Evolutionary conservation across 2,329 filamentous ascomycete genomes (phyloP).

Genomic region (Cladosporium velox): DNA sequence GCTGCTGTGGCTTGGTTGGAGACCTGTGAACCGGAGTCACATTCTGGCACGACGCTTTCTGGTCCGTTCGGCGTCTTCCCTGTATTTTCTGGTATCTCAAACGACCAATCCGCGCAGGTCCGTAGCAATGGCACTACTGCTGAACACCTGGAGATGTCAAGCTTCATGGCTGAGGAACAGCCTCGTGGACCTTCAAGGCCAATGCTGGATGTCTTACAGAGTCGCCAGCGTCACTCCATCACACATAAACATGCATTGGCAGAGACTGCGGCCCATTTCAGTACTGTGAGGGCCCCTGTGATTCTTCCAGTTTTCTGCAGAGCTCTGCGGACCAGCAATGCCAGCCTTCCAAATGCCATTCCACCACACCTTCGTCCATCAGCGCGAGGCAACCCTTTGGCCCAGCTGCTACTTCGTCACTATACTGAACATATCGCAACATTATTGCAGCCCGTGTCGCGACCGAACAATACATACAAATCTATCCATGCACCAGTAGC

Average conservation of each 20-base stretch:
- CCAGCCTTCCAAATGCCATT: neutral
- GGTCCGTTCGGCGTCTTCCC: neutral
- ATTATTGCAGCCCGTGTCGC: neutral
- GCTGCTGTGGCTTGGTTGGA: neutral
- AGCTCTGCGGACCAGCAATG: neutral
- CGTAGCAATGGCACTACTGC: neutral
- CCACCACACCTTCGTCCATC: neutral
- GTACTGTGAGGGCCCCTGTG: neutral
- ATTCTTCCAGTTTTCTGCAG: neutral
- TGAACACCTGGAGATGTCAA: neutral
- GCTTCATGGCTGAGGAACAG: neutral
- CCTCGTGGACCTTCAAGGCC: neutral
- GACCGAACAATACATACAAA: neutral
- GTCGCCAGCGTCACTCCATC: neutral
- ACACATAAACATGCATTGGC: neutral
- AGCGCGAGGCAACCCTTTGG: neutral
- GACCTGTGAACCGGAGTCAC: neutral
- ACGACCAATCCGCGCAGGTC: neutral
- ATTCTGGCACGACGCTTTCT: neutral
- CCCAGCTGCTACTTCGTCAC: neutral
- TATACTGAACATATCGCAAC: neutral
- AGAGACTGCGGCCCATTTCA: neutral
- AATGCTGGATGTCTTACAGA: neutral
- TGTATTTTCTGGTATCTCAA: neutral
- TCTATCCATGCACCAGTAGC: slow-evolving; percentile 5